Conservation (phyloP, 75 land plant genomes). For the Gnetum montanum region DNA sequence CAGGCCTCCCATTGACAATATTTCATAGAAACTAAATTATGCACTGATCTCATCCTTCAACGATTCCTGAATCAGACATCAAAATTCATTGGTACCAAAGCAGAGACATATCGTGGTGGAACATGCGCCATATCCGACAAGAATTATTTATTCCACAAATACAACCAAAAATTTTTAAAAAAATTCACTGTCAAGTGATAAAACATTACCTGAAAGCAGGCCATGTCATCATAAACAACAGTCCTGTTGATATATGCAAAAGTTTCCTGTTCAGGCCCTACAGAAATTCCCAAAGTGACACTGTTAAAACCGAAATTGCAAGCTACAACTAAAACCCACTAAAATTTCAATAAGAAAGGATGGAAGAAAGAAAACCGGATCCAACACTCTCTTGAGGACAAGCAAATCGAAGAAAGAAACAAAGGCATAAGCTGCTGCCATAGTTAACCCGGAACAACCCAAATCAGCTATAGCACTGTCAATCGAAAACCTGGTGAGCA, state of each 20-base stretch:
- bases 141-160: not conserved
- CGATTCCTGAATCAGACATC: not conserved
- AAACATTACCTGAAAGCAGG: conserved; percentile 69
- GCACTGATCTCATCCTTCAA: not conserved
- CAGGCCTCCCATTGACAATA: not conserved
- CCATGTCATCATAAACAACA: conserved; percentile 67
- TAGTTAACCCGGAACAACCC: conserved; percentile 25
- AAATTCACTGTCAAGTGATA: not conserved
- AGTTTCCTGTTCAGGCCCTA: conserved; percentile 22
- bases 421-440: conserved; percentile 49
- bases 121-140: not conserved
- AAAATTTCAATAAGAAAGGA: not conserved
- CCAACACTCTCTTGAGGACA: conserved; percentile 26
- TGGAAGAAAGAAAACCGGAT: conserved; percentile 34
- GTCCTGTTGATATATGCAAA: conserved; percentile 71
- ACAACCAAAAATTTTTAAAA: too few species aligned
- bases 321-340: not conserved
- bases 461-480: too few species aligned
- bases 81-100: not conserved
- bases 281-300: conserved; percentile 18
- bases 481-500: too few species aligned
- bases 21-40: not conserved
- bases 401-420: conserved; percentile 54
- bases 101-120: not conserved
- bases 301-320: not conserved